Base-by-base conservation (phyloP, 306 rosid genomes). In the Macrotyloma uniflorum region DNA sequence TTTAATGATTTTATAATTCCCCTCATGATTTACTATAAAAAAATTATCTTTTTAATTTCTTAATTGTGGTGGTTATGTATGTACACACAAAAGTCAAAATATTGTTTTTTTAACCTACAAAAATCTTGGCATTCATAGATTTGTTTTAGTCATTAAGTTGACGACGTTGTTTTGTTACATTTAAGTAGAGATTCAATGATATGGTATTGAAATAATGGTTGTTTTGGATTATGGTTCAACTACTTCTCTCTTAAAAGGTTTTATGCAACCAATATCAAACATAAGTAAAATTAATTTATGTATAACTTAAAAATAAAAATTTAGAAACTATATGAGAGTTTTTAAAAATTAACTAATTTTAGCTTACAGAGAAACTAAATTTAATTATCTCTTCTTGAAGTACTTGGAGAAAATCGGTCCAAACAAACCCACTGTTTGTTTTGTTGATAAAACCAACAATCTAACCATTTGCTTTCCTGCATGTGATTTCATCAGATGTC, bases 401-500 rank as follows among this genome's bases (percentile, higher is more conserved):
- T 38, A 4, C 1, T 9, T 8, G 2, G 13, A 1, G 8, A 9
- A 9, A 2, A 10, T 38, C 8, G 0, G 4, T 8, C 3, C 43
- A 38, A 38, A 38, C 43, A 8, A 9, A 3, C 4, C 33, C 4
- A 2, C 12, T 38, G 13, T 38, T 36, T 61, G 2, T 45, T 51
- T 50, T 54, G 22, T 62, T 46, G 75, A 40, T 58, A 58, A n/a
- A 46, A 47, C 75, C 82, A 40, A 58, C 38, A 35, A 53, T 24
- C 75, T 83, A 82, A 83, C 77, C 66, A 51, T 75, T 76, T 86
- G 79, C 80, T 64, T 65, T 75, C 33, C 46, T 75, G 71, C 75
- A 22, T 76, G 78, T 77, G 80, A 66, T 85, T 53, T 82, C 79
- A 83, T 78, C 98, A 93, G 98, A 93, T 76, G 85, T 88, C 77